Percentiles rank a stretch among this genome's conserved stretches.
phyloP scores from a whole-genome alignment of 345 rosid genomes.

The Iberis pinnata region DNA sequence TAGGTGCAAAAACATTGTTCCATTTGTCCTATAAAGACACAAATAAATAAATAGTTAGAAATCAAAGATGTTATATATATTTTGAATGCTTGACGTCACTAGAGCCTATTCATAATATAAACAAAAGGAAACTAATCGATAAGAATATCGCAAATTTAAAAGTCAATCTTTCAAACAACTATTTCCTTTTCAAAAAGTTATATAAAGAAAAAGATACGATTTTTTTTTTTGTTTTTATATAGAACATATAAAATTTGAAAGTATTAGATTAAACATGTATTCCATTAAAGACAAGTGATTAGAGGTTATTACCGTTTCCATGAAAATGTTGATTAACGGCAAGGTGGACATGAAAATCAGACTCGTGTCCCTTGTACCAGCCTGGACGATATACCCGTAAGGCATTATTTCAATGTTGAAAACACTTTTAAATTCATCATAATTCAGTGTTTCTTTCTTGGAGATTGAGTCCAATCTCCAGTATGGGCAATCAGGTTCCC shows the following conservation, averaged over 20 bases:
- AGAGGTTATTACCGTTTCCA: constrained; percentile 45
- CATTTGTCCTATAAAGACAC: constrained; percentile 51
- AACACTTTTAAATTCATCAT: constrained; percentile 40
- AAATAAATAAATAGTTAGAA: neutral
- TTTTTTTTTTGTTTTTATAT: too few relatives aligned
- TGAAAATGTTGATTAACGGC: constrained; percentile 47
- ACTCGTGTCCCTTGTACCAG: constrained; percentile 45
- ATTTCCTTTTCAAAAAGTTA: too few relatives aligned
- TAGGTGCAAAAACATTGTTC: constrained; percentile 45
- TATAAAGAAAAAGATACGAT: too few relatives aligned
- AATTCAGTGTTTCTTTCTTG: constrained; percentile 36
- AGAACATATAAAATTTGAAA: too few relatives aligned
- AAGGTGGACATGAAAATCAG: constrained; percentile 33
- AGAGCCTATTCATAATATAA: too few relatives aligned
- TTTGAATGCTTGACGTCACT: neutral
- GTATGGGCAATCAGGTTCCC: constrained; percentile 31
- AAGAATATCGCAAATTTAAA: too few relatives aligned
- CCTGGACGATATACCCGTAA: constrained; percentile 35
- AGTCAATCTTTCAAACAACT: too few relatives aligned
- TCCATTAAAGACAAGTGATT: neutral
- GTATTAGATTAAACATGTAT: neutral
- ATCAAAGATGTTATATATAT: neutral
- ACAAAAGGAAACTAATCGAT: too few relatives aligned
- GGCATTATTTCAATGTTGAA: constrained; percentile 34
- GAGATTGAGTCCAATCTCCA: constrained; percentile 42